Evolutionary conservation across 495 filamentous ascomycete species (phyloP).

Genomic region (Neurospora intermedia): DNA sequence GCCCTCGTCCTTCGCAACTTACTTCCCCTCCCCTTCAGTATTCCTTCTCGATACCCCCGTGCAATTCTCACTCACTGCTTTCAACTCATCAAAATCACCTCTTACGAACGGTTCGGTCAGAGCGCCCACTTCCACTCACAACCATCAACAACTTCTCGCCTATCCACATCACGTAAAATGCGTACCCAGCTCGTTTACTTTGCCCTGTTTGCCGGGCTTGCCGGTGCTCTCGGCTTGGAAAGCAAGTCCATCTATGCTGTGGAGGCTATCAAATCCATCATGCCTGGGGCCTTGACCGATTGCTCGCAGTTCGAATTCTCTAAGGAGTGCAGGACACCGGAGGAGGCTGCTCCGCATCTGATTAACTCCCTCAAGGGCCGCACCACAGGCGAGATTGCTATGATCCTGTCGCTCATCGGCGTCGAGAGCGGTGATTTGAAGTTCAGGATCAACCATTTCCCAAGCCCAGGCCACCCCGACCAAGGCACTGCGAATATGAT

Average conservation of each 20-base stretch:
- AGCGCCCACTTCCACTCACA: not conserved
- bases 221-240: not conserved
- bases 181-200: not conserved
- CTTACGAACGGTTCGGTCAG: not conserved
- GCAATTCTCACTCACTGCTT: not conserved
- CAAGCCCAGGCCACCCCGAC: no score
- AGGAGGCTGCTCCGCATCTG: slow-evolving; percentile 45
- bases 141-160: not conserved
- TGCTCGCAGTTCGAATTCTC: slow-evolving; percentile 15
- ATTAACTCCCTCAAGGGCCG: slow-evolving; percentile 18
- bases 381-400: slow-evolving; percentile 47
- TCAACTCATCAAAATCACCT: not conserved
- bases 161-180: not conserved
- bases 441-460: slow-evolving; percentile 49
- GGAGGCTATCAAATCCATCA: slow-evolving; percentile 39
- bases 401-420: slow-evolving; percentile 50
- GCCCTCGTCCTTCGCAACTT: not conserved
- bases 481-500: slow-evolving; percentile 80
- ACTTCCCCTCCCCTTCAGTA: not conserved
- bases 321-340: slow-evolving; percentile 59
- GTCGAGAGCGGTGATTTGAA: slow-evolving; percentile 60
- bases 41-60: not conserved
- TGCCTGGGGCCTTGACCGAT: slow-evolving; percentile 39
- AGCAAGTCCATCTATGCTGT: slow-evolving; percentile 14
- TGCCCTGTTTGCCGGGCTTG: not conserved